phyloP scores from a whole-genome alignment of 768 basidiomycete species.

The Lactifluus subvellereus region DNA sequence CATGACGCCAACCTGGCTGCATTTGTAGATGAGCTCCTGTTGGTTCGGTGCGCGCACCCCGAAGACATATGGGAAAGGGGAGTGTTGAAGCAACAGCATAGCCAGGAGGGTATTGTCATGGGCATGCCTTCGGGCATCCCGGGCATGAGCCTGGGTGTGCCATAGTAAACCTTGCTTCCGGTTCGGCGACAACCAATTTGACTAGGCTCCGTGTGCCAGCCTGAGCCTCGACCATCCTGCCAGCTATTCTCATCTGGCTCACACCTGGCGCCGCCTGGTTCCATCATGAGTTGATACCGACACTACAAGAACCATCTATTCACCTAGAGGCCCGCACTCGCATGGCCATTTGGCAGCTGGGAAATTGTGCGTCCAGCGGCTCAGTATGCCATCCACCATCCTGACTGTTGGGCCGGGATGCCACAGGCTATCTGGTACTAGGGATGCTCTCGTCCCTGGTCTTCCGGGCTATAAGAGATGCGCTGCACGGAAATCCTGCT shows the following conservation, averaged over 20 bases:
- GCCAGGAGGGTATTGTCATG: too few species aligned
- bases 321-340: conserved; percentile 44
- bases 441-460: conserved; percentile 61
- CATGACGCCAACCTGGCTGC: too few species aligned
- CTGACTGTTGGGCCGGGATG: too few species aligned
- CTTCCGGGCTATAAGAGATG: conserved; percentile 60
- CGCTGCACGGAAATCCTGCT: conserved; percentile 47
- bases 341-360: conserved; percentile 64
- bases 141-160: too few species aligned
- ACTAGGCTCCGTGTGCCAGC: conserved; percentile 30
- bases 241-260: conserved; percentile 48
- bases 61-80: too few species aligned
- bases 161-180: too few species aligned
- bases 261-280: conserved; percentile 63
- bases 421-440: conserved; percentile 53
- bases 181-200: neutral
- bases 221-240: conserved; percentile 48
- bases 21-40: too few species aligned
- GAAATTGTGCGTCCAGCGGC: conserved; percentile 45
- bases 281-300: conserved; percentile 57
- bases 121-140: too few species aligned
- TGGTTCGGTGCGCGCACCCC: too few species aligned
- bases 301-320: conserved; percentile 30
- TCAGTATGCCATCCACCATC: too few species aligned
- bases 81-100: too few species aligned